Evolutionary conservation across 768 basidiomycete species (phyloP).

Genomic region (Amanita phalloides): DNA sequence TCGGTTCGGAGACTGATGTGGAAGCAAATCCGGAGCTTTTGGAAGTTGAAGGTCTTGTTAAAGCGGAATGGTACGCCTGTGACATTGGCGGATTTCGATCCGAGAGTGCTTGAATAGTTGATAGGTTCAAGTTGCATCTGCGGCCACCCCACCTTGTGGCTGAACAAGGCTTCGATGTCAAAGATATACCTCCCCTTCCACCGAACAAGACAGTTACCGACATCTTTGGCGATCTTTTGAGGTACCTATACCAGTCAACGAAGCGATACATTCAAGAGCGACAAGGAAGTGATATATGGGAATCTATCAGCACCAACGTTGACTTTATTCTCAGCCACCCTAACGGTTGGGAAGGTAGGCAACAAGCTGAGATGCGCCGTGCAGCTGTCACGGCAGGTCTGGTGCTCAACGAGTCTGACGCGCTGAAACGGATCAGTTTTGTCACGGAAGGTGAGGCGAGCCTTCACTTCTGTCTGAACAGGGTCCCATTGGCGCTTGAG

Average conservation of each 20-base stretch:
- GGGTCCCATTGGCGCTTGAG: slow-evolving; percentile 22
- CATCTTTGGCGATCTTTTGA: slow-evolving; percentile 37
- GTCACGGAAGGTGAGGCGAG: slow-evolving; percentile 49
- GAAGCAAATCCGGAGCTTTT: neutral
- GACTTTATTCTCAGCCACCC: slow-evolving; percentile 42
- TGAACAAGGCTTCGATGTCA: neutral
- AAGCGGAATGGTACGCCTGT: neutral
- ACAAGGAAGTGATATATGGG: slow-evolving; percentile 29
- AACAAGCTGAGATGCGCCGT: slow-evolving; percentile 37
- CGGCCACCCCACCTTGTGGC: neutral
- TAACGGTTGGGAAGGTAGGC: slow-evolving; percentile 45
- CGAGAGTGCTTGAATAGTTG: neutral
- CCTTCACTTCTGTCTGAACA: slow-evolving; percentile 39
- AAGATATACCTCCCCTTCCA: slow-evolving; percentile 28
- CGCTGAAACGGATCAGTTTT: slow-evolving; percentile 30
- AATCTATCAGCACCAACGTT: slow-evolving; percentile 23
- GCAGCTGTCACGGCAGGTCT: slow-evolving; percentile 38
- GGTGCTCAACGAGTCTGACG: slow-evolving; percentile 19
- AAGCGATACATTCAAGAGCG: slow-evolving; percentile 31
- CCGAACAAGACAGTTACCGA: slow-evolving; percentile 28
- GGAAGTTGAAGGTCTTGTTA: neutral
- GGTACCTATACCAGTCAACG: slow-evolving; percentile 29
- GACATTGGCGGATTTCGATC: neutral
- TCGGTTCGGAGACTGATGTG: neutral
- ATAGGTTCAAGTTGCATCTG: slow-evolving; percentile 5